A percentile compares a stretch with the other conserved stretches of the same genome.
These are phyloP conservation scores for Porogramme epimiltina DNA, from an alignment of 1,284 basidiomycete genomes.

Conservation along the genomic window DNA sequence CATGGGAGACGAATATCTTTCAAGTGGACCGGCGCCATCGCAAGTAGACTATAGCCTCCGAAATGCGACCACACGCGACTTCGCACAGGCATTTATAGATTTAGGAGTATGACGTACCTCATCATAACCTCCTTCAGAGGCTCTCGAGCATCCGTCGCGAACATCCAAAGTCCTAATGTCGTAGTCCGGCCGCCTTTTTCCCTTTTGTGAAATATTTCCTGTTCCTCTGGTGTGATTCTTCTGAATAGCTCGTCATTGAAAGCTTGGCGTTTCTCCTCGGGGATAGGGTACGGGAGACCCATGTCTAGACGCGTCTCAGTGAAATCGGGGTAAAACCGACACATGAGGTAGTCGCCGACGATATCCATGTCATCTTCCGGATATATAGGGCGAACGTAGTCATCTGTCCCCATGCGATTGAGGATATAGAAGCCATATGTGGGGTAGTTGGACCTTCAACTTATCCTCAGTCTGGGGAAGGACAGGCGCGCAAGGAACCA, in stretches of 20 bases:
- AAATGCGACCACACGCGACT: too few species aligned
- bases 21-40: too few species aligned
- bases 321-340: conserved; percentile 72
- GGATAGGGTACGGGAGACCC: conserved; percentile 33
- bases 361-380: conserved; percentile 79
- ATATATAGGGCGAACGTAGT: conserved; percentile 76
- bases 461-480: conserved; percentile 6
- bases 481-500: not conserved
- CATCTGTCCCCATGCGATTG: conserved; percentile 85
- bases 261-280: conserved; percentile 21
- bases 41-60: too few species aligned
- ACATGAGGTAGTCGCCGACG: conserved; percentile 69
- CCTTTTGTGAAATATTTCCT: conserved; percentile 16
- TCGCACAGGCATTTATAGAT: too few species aligned
- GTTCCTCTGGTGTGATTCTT: conserved; percentile 22
- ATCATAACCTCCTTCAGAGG: conserved; percentile 69
- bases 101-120: conserved; percentile 44
- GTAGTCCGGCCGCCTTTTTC: conserved; percentile 56
- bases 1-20: too few species aligned
- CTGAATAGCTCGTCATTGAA: conserved; percentile 31
- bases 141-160: conserved; percentile 69
- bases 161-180: conserved; percentile 82
- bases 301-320: conserved; percentile 53
- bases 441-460: conserved; percentile 63
- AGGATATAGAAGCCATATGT: conserved; percentile 87